These are phyloP conservation scores for Paramecium primaurelia DNA, from an alignment of 73 alveolate genomes.

Conservation along the genomic window DNA sequence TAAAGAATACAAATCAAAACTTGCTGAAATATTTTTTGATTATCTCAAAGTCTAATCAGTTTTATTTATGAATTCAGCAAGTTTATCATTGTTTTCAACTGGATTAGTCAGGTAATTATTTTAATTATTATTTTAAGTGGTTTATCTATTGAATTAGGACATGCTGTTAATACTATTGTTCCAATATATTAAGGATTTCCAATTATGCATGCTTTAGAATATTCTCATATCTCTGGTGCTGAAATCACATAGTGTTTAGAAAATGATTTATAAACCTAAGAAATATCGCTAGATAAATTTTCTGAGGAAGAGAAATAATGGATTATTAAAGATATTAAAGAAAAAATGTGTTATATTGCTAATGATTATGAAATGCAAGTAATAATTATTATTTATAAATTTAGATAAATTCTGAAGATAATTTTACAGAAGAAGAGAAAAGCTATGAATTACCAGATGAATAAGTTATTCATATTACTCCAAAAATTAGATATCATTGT, in stretches of 20 bases:
- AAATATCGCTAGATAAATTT: neutral
- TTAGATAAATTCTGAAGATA: neutral
- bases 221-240: constrained; percentile 31
- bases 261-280: neutral
- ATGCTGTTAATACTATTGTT: constrained; percentile 46
- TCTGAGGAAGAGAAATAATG: neutral
- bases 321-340: constrained; percentile 54
- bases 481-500: constrained; percentile 32
- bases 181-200: constrained; percentile 62
- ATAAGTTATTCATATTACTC: constrained; percentile 33
- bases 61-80: constrained; percentile 45
- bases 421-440: constrained; percentile 39
- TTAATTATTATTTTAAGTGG: neutral
- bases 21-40: constrained; percentile 51
- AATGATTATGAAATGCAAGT: constrained; percentile 38
- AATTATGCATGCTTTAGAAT: constrained; percentile 54
- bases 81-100: constrained; percentile 49
- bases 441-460: constrained; percentile 60
- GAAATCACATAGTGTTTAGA: constrained; percentile 20
- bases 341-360: constrained; percentile 52
- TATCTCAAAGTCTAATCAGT: constrained; percentile 55
- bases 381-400: neutral
- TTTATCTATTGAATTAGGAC: constrained; percentile 54
- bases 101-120: constrained; percentile 15
- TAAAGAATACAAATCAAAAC: constrained; percentile 40